These are phyloP conservation scores for Rostrohypoxylon terebratum DNA, from an alignment of 495 filamentous ascomycete species.

Conservation along the genomic window DNA sequence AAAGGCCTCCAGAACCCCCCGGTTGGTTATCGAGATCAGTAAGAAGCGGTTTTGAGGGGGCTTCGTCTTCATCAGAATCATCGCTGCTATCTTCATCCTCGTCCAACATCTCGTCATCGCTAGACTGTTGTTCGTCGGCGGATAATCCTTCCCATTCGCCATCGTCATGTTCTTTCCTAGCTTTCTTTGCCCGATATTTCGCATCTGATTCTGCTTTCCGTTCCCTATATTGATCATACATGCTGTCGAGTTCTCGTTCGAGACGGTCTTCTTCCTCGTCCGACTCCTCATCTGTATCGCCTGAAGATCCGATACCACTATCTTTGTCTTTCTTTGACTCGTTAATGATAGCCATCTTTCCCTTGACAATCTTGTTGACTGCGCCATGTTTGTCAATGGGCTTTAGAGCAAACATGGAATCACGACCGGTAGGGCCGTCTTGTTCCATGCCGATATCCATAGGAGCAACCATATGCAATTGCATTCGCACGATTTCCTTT, in stretches of 20 bases:
- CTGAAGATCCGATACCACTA: constrained; percentile 65
- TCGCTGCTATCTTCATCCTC: constrained; percentile 66
- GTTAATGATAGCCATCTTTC: constrained; percentile 75
- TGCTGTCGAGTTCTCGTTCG: constrained; percentile 82
- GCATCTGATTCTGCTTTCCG: constrained; percentile 80
- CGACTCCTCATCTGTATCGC: constrained; percentile 68
- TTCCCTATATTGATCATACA: constrained; percentile 90
- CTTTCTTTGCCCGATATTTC: constrained; percentile 89
- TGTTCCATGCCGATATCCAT: constrained; percentile 97
- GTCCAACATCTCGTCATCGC: constrained; percentile 65
- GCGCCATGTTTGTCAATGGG: constrained; percentile 78
- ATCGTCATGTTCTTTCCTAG: constrained; percentile 82
- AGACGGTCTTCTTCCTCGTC: constrained; percentile 85
- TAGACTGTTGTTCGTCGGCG: constrained; percentile 69
- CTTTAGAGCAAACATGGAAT: constrained; percentile 86
- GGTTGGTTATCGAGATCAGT: constrained; percentile 64
- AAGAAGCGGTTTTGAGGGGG: constrained; percentile 56
- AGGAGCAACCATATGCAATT: constrained; percentile 95
- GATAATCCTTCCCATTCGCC: constrained; percentile 94
- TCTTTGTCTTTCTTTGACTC: constrained; percentile 69
- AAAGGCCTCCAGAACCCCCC: constrained; percentile 67
- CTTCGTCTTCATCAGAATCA: constrained; percentile 60
- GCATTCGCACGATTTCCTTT: constrained; percentile 91
- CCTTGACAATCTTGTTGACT: constrained; percentile 76
- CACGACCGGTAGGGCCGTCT: constrained; percentile 77